Conservation (phyloP, 2,329 filamentous ascomycete genomes). For the Akanthomyces muscarius region DNA sequence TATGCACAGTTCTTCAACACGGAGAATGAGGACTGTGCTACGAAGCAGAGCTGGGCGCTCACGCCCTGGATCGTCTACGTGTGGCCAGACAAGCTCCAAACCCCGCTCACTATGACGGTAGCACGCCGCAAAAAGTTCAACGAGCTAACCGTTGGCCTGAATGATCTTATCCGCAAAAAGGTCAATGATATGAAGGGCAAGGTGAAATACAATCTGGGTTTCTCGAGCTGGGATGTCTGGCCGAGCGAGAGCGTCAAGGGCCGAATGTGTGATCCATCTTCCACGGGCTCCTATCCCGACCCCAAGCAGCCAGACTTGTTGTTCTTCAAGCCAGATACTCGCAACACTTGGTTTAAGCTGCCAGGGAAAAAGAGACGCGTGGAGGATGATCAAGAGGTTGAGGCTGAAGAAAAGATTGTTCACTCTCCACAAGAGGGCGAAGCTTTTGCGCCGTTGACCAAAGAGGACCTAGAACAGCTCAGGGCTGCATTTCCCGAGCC, state of each 20-base stretch:
- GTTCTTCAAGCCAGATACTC: constrained; percentile 31
- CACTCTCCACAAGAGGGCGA: too few species aligned
- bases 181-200: constrained; percentile 24
- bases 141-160: constrained; percentile 25
- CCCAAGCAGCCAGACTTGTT: constrained; percentile 27
- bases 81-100: too few species aligned
- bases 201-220: constrained; percentile 19
- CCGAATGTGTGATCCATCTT: constrained; percentile 28
- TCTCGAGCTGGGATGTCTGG: constrained; percentile 27
- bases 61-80: too few species aligned
- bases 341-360: too few species aligned
- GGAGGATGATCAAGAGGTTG: too few species aligned
- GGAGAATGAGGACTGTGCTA: constrained; percentile 23
- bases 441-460: too few species aligned
- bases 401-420: too few species aligned
- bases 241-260: constrained; percentile 24
- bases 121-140: constrained; percentile 30
- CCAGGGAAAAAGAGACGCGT: too few species aligned
- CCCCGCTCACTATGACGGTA: constrained; percentile 20
- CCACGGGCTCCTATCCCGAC: constrained; percentile 28
- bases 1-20: constrained; percentile 34
- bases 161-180: constrained; percentile 24
- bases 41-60: constrained; percentile 12
- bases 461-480: too few species aligned
- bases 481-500: too few species aligned